Conservation (phyloP, 2,329 filamentous ascomycete species). For the Xenosphaeropsis pyriputrescens region DNA sequence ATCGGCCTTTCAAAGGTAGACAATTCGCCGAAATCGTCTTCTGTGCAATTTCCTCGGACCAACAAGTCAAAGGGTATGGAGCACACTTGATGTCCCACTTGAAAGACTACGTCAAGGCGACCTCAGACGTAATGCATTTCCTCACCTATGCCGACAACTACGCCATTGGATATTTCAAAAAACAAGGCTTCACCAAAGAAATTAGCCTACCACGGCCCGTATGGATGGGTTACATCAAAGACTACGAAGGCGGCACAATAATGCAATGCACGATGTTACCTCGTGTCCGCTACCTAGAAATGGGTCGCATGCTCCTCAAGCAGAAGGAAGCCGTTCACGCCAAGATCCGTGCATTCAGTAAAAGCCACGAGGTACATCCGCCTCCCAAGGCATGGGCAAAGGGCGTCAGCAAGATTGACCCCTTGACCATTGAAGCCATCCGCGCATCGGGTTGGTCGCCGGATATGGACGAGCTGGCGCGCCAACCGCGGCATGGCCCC, state of each 20-base stretch:
- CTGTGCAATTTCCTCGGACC: constrained; percentile 91
- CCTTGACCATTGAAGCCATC: constrained; percentile 76
- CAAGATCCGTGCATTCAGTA: constrained; percentile 85
- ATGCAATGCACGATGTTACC: constrained; percentile 99
- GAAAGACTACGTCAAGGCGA: constrained; percentile 96
- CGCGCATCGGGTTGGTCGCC: constrained; percentile 87
- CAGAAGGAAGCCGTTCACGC: constrained; percentile 92
- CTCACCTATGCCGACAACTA: constrained; percentile 98
- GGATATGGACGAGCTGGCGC: constrained; percentile 93
- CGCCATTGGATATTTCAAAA: constrained; percentile 97
- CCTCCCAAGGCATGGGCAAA: constrained; percentile 80
- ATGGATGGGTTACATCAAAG: constrained; percentile 99
- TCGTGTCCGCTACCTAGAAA: constrained; percentile 84
- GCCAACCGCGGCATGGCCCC: constrained; percentile 86
- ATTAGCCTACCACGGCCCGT: constrained; percentile 80
- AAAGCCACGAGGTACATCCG: constrained; percentile 73
- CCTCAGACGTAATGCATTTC: constrained; percentile 95
- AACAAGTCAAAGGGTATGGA: constrained; percentile 97
- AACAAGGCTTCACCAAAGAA: constrained; percentile 97
- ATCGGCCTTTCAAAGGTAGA: constrained; percentile 81
- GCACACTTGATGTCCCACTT: constrained; percentile 96
- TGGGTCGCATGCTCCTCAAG: constrained; percentile 86
- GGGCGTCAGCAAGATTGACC: constrained; percentile 62
- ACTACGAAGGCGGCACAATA: constrained; percentile 96
- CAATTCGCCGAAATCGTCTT: constrained; percentile 98